phyloP scores from a whole-genome alignment of 2,329 filamentous ascomycete genomes.

The Diaporthe vexans region DNA sequence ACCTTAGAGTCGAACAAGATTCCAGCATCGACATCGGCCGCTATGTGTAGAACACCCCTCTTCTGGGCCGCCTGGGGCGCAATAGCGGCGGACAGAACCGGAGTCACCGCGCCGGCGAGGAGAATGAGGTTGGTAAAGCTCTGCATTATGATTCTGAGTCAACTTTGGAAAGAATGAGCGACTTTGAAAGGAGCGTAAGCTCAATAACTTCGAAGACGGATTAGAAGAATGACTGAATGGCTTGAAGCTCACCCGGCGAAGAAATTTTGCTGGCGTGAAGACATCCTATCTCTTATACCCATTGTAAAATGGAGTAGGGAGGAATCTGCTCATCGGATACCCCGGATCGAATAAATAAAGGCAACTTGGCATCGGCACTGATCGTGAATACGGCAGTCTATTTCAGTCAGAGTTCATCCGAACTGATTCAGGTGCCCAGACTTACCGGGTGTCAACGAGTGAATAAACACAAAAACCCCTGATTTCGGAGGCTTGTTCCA shows the following conservation, averaged over 20 bases:
- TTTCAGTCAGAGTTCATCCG: conserved; percentile 18
- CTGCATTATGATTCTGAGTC: conserved; percentile 3
- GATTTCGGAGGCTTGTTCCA: conserved; percentile 12
- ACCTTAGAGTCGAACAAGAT: neutral
- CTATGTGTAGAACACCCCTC: neutral
- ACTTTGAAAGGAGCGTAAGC: conserved; percentile 8
- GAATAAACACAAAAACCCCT: conserved; percentile 6
- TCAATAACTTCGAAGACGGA: neutral
- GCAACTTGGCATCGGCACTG: neutral
- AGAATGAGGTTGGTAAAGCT: conserved; percentile 18
- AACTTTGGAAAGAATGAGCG: neutral
- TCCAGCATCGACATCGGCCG: conserved; percentile 6
- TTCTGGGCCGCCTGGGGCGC: conserved; percentile 3
- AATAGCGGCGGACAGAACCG: neutral
- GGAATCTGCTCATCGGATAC: neutral
- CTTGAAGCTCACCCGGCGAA: neutral
- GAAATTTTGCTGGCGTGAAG: neutral
- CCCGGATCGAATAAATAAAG: neutral
- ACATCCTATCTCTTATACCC: neutral
- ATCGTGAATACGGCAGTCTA: neutral
- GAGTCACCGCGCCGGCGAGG: conserved; percentile 14
- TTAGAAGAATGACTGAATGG: neutral
- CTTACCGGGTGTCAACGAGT: neutral
- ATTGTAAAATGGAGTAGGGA: neutral
- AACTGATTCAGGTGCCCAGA: conserved; percentile 15